Evolutionary conservation across 75 land plant species (phyloP).

Genomic region (Pinus albicaulis): DNA sequence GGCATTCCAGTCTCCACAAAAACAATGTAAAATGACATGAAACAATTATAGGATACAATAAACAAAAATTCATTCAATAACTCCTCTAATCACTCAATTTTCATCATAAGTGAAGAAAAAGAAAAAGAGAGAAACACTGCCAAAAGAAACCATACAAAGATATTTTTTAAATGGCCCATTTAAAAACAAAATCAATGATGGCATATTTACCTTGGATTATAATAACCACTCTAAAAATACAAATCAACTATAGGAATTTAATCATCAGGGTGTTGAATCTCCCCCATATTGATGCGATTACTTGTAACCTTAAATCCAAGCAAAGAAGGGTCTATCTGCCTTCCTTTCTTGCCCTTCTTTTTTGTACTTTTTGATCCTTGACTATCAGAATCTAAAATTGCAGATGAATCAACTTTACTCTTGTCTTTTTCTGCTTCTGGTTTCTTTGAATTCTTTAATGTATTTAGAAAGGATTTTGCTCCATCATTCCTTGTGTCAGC

Average conservation of each 20-base stretch:
- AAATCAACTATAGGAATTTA: constrained; percentile 13
- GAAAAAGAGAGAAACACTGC: too few relatives aligned
- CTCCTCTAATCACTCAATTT: too few relatives aligned
- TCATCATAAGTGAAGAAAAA: too few relatives aligned
- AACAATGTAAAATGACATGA: too few relatives aligned
- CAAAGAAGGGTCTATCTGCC: constrained; percentile 93
- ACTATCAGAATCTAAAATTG: constrained; percentile 18
- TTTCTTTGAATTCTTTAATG: constrained; percentile 48
- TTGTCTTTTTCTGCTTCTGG: constrained; percentile 18
- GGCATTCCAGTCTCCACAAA: too few relatives aligned
- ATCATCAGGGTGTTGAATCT: constrained; percentile 88
- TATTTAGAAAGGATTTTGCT: constrained; percentile 54
- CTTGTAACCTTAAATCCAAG: constrained; percentile 97
- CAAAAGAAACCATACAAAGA: neutral
- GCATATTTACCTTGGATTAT: constrained; percentile 6
- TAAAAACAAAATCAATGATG: neutral
- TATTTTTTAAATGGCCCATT: neutral
- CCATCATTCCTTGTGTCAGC: constrained; percentile 25
- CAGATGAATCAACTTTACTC: neutral
- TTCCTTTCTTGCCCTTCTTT: constrained; percentile 94
- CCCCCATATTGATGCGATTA: constrained; percentile 99
- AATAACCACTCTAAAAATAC: neutral
- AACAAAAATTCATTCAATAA: too few relatives aligned
- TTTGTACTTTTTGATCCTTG: constrained; percentile 46
- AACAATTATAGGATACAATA: too few relatives aligned